Evolutionary conservation across 345 rosid genomes (phyloP), one percentile per base, ranked within the genome.

Genomic region (Lepidium sativum): DNA sequence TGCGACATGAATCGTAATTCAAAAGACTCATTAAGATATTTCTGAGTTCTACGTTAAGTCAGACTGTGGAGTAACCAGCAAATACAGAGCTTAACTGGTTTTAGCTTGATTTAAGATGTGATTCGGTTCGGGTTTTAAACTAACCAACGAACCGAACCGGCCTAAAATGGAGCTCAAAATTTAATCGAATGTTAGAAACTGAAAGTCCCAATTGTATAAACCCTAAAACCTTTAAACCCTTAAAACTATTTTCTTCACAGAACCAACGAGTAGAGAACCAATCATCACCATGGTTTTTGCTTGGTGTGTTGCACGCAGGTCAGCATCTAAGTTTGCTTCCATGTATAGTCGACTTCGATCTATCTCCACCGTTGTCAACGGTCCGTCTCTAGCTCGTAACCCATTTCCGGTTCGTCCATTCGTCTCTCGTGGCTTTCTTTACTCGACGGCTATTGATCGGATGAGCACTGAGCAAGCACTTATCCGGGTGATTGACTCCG

Each of bases 401-500:
- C 13, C 68, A 15, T 67, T 53, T 44, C 32, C 40, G 37, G 35
- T 64, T 6, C 55, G 60, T 44, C 67, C 67, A 4, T 71, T 78
- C 34, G 40, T 57, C 43, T 72, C 69, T 9, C 57, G 27, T 10
- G 31, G 42, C 32, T 39, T 57, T 38, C 60, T 40, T 69, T 86
- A 65, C 80, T 81, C 91, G 21, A 75, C 81, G 15, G 85, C 79
- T 52, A 13, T 76, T 34, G 66, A 50, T 37, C 78, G 74, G 34
- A 33, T 78, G 34, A 59, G 73, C 40, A 74, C 88, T 16, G 82
- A 80, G 52, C 87, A 86, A 78, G 59, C 79, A 7, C 88, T 89
- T 42, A 70, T 86, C 67, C 81, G 78, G 6, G 71, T 80, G 37
- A 71, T 92, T 17, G 87, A 87, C 2, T 72, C 86, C 5, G 89